A percentile compares a stretch with the other conserved stretches of the same genome.
These are phyloP conservation scores for Wallacemonas rigidus DNA, from an alignment of 208 protist genomes.

Conservation along the genomic window DNA sequence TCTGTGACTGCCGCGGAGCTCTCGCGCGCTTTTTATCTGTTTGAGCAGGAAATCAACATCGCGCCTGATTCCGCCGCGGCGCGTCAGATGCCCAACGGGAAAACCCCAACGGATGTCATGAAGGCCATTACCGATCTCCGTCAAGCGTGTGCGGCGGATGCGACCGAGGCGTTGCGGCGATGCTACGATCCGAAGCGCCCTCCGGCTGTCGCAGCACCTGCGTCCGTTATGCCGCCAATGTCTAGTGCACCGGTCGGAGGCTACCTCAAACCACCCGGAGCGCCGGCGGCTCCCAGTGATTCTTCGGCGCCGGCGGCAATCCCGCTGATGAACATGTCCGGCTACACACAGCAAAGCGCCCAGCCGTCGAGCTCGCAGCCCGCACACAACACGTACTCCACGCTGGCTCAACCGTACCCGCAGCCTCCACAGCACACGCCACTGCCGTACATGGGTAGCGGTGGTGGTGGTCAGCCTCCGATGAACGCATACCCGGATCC, in stretches of 20 bases:
- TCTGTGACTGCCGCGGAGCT: slow-evolving; percentile 75
- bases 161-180: slow-evolving; percentile 57
- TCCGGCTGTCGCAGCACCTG: slow-evolving; percentile 12
- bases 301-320: background rate
- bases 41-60: slow-evolving; percentile 80
- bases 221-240: background rate
- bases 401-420: too few relatives aligned
- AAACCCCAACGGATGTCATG: slow-evolving; percentile 73
- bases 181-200: slow-evolving; percentile 71
- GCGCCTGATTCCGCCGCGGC: slow-evolving; percentile 51
- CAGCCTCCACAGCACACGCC: background rate
- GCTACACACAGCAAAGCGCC: background rate
- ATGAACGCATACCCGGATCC: background rate
- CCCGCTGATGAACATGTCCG: slow-evolving; percentile 7
- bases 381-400: slow-evolving; percentile 4
- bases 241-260: too few relatives aligned
- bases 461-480: background rate
- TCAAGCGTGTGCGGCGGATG: slow-evolving; percentile 60
- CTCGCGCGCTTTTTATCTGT: slow-evolving; percentile 83
- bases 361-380: background rate
- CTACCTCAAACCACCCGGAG: too few relatives aligned
- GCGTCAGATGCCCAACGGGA: slow-evolving; percentile 59
- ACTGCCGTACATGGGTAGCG: background rate
- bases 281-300: too few relatives aligned
- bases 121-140: slow-evolving; percentile 84